Evolutionary conservation across 495 filamentous ascomycete species (phyloP).

Genomic region (Penicillium canescens): DNA sequence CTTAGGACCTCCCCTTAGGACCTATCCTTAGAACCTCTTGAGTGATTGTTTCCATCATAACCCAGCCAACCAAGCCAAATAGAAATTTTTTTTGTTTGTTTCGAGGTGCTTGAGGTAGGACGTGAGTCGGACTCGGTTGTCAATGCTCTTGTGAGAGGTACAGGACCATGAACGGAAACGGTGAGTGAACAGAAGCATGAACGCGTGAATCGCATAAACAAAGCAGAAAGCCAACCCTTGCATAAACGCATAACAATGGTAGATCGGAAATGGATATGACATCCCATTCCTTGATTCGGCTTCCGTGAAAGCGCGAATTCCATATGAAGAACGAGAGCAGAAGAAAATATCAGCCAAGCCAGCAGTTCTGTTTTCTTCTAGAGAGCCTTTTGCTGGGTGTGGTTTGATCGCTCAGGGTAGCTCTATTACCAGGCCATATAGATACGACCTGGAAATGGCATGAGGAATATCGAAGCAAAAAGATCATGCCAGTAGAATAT

Average conservation of each 20-base stretch:
- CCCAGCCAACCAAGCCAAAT: background rate
- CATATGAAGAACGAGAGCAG: constrained; percentile 11
- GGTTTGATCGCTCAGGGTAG: constrained; percentile 19
- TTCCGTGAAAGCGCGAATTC: constrained; percentile 5
- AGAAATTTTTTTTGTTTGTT: background rate
- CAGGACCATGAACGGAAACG: constrained; percentile 5
- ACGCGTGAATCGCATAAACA: background rate
- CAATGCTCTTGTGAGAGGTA: background rate
- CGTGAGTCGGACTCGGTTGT: background rate
- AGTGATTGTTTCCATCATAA: background rate
- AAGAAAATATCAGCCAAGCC: background rate
- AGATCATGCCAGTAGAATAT: constrained; percentile 7
- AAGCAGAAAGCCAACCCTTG: constrained; percentile 17
- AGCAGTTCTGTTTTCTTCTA: constrained; percentile 13
- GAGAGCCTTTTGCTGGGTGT: constrained; percentile 9
- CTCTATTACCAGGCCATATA: constrained; percentile 21
- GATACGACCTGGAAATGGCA: constrained; percentile 13
- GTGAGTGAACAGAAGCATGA: background rate
- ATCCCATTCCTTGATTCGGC: constrained; percentile 1
- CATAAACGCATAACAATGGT: constrained; percentile 13
- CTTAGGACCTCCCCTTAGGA: too few relatives aligned
- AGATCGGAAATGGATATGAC: constrained; percentile 4
- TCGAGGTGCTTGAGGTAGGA: background rate
- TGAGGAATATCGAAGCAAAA: constrained; percentile 18
- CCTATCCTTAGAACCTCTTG: background rate